These are phyloP conservation scores for Mortierella sp. DNA, from an alignment of 371 early-diverging fungal species.

Conservation along the genomic window DNA sequence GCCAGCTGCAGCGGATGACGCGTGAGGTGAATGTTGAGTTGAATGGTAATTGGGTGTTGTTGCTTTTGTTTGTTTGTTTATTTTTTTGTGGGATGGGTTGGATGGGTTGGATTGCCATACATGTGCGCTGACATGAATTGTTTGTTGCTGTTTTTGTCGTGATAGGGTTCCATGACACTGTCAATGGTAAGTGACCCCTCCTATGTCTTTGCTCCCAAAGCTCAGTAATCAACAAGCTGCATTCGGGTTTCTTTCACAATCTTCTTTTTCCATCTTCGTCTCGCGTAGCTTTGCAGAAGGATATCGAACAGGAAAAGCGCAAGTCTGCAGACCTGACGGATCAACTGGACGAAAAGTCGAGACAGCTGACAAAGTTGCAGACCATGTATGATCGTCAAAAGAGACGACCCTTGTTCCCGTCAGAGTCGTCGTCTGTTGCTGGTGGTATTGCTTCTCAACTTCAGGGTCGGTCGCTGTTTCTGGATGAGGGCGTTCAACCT, in stretches of 20 bases:
- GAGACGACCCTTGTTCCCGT: slow-evolving; percentile 60
- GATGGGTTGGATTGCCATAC: background rate
- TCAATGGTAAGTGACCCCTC: background rate
- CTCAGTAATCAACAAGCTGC: background rate
- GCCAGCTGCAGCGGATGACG: slow-evolving; percentile 62
- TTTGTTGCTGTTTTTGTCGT: background rate
- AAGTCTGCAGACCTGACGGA: slow-evolving; percentile 64
- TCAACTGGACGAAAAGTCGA: slow-evolving; percentile 72
- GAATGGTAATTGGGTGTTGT: slow-evolving; percentile 57
- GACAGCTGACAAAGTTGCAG: slow-evolving; percentile 74
- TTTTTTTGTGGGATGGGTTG: background rate
- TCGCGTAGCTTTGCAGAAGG: slow-evolving; percentile 59
- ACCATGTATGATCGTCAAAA: slow-evolving; percentile 72
- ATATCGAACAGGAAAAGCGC: slow-evolving; percentile 68
- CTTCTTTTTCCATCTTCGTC: background rate
- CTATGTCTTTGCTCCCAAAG: background rate
- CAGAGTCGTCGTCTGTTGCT: background rate
- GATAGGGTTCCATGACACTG: slow-evolving; percentile 42
- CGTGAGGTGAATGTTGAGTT: slow-evolving; percentile 69
- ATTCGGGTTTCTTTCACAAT: background rate
- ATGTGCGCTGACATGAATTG: background rate
- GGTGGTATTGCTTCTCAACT: background rate
- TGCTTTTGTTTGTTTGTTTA: background rate
- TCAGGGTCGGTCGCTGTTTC: background rate
- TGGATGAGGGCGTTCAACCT: background rate